Percentiles rank a stretch among this genome's conserved stretches.
phyloP scores from a whole-genome alignment of 306 rosid species.

The Sicyos baderoa region DNA sequence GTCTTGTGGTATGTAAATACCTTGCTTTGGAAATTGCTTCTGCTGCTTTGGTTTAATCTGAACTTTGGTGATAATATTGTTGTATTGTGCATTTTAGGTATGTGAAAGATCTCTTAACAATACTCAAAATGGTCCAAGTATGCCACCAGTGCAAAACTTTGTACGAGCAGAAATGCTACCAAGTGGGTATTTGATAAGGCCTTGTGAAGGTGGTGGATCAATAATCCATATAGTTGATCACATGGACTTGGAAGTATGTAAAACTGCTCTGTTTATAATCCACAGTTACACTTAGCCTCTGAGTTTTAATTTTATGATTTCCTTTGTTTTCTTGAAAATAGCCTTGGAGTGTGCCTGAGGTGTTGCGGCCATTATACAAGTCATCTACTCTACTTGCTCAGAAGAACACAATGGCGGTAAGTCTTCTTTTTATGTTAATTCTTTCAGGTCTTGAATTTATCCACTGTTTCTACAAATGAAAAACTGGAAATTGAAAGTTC shows the following conservation, averaged over 20 bases:
- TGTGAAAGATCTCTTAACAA: constrained; percentile 99
- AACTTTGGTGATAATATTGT: constrained; percentile 11
- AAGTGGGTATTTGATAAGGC: constrained; percentile 86
- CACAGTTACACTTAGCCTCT: constrained; percentile 18
- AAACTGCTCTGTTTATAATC: neutral
- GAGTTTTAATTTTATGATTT: constrained; percentile 12
- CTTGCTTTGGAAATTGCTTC: too few species aligned
- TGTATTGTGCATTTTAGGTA: constrained; percentile 38
- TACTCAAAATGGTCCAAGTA: constrained; percentile 90
- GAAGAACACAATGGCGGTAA: constrained; percentile 85
- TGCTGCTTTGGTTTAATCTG: constrained; percentile 1
- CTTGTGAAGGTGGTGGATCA: constrained; percentile 98
- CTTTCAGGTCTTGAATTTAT: too few species aligned
- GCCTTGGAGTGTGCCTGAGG: constrained; percentile 99
- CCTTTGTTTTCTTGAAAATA: constrained; percentile 29
- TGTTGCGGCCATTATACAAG: constrained; percentile 85
- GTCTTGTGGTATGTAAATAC: constrained; percentile 70
- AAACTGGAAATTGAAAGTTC: neutral
- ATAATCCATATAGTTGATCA: constrained; percentile 93
- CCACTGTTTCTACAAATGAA: too few species aligned
- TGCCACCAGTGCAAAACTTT: constrained; percentile 83
- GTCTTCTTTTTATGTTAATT: constrained; percentile 11
- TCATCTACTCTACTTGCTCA: constrained; percentile 88
- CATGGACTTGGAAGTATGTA: constrained; percentile 72
- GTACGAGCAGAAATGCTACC: constrained; percentile 91